Base-by-base conservation (phyloP, 2,329 filamentous ascomycete species). In the Corinectria fuckeliana region DNA sequence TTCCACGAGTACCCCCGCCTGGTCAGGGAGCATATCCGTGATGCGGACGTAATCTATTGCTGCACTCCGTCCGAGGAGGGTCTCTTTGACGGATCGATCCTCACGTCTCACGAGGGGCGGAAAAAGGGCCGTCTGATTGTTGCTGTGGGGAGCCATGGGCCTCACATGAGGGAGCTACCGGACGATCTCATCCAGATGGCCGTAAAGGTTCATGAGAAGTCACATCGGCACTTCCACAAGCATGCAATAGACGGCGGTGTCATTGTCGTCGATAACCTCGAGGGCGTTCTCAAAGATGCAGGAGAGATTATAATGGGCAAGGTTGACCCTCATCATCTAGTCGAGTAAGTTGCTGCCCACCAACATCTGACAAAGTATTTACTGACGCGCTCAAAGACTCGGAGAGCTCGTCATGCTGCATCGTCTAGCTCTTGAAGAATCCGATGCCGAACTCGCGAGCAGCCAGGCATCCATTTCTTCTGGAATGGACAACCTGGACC, bases 271-370 rank as follows among this genome's bases (percentile, higher is more conserved):
- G 90, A 92, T 71, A 93, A 90, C 9, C 81, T 96, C 0, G 88
- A 92, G 25, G 91, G 91, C 0, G 93, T 90, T 44, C 74, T 97
- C 41, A 88, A 88, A 67, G 92, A 97, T 72, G 91, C 93, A 0
- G 94, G 94, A 0, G 94, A 98, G 78, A 81, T 98, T 47, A 89
- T 96, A 9, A 86, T 92, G 65, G 91, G 92, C 0, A 88, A 87
- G 0, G 79, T 97, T 25, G 81, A 82, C 20, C 88, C 91, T 0
- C 83, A 87, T 44, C 89, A 96, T 67, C 83, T 97, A 3, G 91
- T 97, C 0, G 94, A 97, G 85, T 86, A 72, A 75, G 83, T 79
- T 5, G 5, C 39, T 51, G 18, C 49, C 25, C 41, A n/a, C 6
- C 2, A 7, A 5, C 14, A n/a, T 16, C 13, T 7, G 9, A 20